phyloP scores from a whole-genome alignment of 345 rosid genomes.

The Camelina neglecta region DNA sequence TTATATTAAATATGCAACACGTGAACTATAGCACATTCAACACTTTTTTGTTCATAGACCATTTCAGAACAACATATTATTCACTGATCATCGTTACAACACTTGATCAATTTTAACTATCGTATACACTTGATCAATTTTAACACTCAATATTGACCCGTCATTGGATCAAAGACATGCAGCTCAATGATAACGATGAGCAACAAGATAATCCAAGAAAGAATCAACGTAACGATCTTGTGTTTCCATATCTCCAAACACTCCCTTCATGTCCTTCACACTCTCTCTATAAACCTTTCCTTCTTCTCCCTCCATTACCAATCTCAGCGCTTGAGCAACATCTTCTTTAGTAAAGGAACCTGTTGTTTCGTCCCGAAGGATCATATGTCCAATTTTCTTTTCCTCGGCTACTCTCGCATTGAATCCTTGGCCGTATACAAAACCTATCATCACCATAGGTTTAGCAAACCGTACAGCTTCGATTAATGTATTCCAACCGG shows the following conservation, averaged over 20 bases:
- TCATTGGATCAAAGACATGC: background rate
- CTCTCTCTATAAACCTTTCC: conserved; percentile 47
- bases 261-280: conserved; percentile 40
- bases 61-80: background rate
- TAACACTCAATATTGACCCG: background rate
- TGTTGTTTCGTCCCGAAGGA: conserved; percentile 35
- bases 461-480: conserved; percentile 41
- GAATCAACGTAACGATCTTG: conserved; percentile 31
- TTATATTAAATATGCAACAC: too few species aligned
- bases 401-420: conserved; percentile 29
- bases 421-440: background rate
- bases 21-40: too few species aligned
- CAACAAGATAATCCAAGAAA: conserved; percentile 22
- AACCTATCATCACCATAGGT: background rate
- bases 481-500: conserved; percentile 44
- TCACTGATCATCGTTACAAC: background rate
- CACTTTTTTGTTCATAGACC: background rate
- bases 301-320: conserved; percentile 45
- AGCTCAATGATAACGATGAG: conserved; percentile 5
- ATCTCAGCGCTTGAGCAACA: conserved; percentile 43
- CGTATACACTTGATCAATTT: background rate
- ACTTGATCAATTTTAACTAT: background rate
- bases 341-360: conserved; percentile 41
- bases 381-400: conserved; percentile 34
- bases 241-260: conserved; percentile 32